Conservation (phyloP, 2,329 filamentous ascomycete species). For the Xylaria sp. region DNA sequence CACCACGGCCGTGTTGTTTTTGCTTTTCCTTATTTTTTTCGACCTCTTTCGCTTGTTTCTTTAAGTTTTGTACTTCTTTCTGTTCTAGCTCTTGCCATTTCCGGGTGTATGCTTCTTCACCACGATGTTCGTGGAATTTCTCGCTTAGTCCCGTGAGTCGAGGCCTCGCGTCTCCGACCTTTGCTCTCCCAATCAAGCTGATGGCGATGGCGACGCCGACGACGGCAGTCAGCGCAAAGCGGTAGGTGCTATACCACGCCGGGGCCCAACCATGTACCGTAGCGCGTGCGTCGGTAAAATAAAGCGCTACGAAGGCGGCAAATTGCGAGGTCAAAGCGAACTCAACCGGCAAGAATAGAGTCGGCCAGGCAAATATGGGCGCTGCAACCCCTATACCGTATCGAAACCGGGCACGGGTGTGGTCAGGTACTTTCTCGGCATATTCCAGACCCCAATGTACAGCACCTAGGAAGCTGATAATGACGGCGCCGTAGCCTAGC, state of each 20-base stretch:
- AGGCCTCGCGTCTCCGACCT: constrained; percentile 64
- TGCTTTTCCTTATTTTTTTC: constrained; percentile 41
- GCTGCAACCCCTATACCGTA: constrained; percentile 86
- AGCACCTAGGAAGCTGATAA: constrained; percentile 92
- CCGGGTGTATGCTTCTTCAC: constrained; percentile 49
- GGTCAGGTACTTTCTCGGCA: constrained; percentile 71
- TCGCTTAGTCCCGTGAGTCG: constrained; percentile 53
- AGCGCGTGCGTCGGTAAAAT: constrained; percentile 83
- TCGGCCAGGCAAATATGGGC: constrained; percentile 88
- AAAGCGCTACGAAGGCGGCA: constrained; percentile 82
- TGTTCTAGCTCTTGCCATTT: constrained; percentile 58
- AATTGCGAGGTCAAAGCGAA: constrained; percentile 90
- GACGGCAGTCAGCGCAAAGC: constrained; percentile 90
- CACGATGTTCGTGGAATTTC: constrained; percentile 52
- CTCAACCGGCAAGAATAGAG: constrained; percentile 83
- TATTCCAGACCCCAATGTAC: constrained; percentile 94
- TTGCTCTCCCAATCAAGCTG: constrained; percentile 82
- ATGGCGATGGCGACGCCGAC: constrained; percentile 85
- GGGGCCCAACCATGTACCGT: constrained; percentile 81
- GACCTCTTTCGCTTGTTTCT: constrained; percentile 48
- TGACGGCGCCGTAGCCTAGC: constrained; percentile 89
- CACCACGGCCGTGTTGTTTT: constrained; percentile 35
- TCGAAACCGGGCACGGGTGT: constrained; percentile 75
- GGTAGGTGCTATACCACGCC: constrained; percentile 86
- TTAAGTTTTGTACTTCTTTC: constrained; percentile 48